phyloP scores from a whole-genome alignment of 257 asterid species.

The Nicotiana tomentosiformis region DNA sequence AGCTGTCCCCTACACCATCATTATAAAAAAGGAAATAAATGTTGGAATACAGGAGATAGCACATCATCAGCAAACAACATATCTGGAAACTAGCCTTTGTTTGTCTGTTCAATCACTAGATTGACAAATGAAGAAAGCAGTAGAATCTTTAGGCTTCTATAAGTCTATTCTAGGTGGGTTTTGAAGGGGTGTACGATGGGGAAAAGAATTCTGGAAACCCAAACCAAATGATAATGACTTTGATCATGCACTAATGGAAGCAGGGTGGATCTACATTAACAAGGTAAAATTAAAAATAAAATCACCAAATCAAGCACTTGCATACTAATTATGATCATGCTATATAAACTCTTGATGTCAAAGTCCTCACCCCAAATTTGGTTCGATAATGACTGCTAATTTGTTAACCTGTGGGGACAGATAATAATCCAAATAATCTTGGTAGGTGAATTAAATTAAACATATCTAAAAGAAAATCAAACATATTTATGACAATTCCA shows the following conservation, averaged over 20 bases:
- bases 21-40: too few species aligned
- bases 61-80: not conserved
- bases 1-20: too few species aligned
- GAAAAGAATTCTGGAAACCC: not conserved
- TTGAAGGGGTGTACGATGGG: not conserved
- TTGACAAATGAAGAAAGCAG: not conserved
- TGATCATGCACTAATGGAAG: not conserved
- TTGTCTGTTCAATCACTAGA: not conserved
- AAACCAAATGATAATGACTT: not conserved
- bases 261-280: not conserved
- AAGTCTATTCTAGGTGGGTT: not conserved
- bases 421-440: not conserved
- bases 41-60: not conserved
- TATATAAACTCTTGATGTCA: too few species aligned
- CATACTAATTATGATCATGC: too few species aligned
- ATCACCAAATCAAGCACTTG: not conserved
- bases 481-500: not conserved
- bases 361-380: not conserved
- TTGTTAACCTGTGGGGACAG: not conserved
- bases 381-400: not conserved
- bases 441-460: not conserved
- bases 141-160: too few species aligned
- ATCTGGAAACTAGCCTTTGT: not conserved
- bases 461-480: not conserved
- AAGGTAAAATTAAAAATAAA: not conserved